Conservation (phyloP, 306 rosid genomes). For the Cicer pinnatifidum region DNA sequence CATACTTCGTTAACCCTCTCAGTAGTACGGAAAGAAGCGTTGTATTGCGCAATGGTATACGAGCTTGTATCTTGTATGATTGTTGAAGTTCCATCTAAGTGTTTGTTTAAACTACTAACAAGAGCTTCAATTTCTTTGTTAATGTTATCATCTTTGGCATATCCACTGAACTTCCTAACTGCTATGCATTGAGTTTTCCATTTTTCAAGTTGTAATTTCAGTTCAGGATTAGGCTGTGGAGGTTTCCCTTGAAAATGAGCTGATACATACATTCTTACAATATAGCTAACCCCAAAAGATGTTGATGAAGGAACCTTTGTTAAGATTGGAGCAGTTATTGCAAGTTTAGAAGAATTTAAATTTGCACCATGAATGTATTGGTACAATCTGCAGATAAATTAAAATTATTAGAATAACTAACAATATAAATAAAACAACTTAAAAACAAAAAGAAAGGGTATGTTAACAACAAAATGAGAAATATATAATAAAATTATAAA, state of each 20-base stretch:
- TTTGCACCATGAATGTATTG: slow-evolving; percentile 73
- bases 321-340: slow-evolving; percentile 65
- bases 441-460: too few species aligned
- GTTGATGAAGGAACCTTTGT: slow-evolving; percentile 55
- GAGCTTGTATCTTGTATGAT: slow-evolving; percentile 45
- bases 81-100: slow-evolving; percentile 25
- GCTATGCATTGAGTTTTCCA: slow-evolving; percentile 68
- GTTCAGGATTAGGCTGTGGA: slow-evolving; percentile 62
- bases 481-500: background rate
- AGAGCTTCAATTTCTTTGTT: slow-evolving; percentile 58
- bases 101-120: slow-evolving; percentile 51
- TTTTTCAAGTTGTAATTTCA: slow-evolving; percentile 59
- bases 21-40: slow-evolving; percentile 49
- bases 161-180: slow-evolving; percentile 66
- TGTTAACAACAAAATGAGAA: too few species aligned
- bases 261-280: slow-evolving; percentile 57
- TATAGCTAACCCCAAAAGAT: slow-evolving; percentile 44
- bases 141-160: slow-evolving; percentile 65
- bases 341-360: slow-evolving; percentile 51
- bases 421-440: too few species aligned
- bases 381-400: slow-evolving; percentile 57
- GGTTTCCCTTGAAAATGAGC: slow-evolving; percentile 46
- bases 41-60: slow-evolving; percentile 74
- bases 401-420: too few species aligned
- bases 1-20: slow-evolving; percentile 78